Conservation (phyloP, 306 rosid species). For the Acmispon strigosus region DNA sequence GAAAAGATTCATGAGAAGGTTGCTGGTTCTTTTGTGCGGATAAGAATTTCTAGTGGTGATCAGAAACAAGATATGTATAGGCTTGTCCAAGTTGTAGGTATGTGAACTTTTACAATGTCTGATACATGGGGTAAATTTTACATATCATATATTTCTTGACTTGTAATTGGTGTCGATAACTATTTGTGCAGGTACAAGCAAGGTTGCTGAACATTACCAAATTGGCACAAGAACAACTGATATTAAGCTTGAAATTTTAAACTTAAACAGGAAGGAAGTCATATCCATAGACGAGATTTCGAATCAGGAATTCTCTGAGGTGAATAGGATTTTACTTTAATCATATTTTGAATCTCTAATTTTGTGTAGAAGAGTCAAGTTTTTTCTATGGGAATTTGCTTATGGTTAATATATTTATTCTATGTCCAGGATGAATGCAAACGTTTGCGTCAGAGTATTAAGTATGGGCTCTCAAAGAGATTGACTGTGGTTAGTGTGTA, state of each 20-base stretch:
- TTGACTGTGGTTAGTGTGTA: conserved; percentile 73
- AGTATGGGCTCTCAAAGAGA: conserved; percentile 67
- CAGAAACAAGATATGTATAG: conserved; percentile 80
- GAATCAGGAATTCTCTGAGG: conserved; percentile 85
- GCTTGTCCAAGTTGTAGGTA: conserved; percentile 96
- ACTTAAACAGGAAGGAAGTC: conserved; percentile 75
- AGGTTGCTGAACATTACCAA: conserved; percentile 61
- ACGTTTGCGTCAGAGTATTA: conserved; percentile 68
- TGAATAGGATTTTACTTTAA: conserved; percentile 24
- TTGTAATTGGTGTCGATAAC: conserved; percentile 19
- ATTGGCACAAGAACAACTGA: conserved; percentile 58
- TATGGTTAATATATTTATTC: conserved; percentile 24
- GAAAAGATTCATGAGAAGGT: conserved; percentile 64
- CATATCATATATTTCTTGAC: background rate
- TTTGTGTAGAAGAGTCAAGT: conserved; percentile 1
- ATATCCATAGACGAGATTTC: conserved; percentile 73
- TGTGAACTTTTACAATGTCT: conserved; percentile 1
- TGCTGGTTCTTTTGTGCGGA: conserved; percentile 87
- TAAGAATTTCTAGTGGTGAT: conserved; percentile 59
- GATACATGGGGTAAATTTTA: conserved; percentile 1
- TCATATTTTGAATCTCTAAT: background rate
- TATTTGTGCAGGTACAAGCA: conserved; percentile 68
- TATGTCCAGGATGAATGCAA: conserved; percentile 79
- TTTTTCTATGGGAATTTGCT: background rate
- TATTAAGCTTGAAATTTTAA: conserved; percentile 72